Base-by-base conservation (phyloP, 1,284 basidiomycete genomes). In the Malassezia slooffiae region DNA sequence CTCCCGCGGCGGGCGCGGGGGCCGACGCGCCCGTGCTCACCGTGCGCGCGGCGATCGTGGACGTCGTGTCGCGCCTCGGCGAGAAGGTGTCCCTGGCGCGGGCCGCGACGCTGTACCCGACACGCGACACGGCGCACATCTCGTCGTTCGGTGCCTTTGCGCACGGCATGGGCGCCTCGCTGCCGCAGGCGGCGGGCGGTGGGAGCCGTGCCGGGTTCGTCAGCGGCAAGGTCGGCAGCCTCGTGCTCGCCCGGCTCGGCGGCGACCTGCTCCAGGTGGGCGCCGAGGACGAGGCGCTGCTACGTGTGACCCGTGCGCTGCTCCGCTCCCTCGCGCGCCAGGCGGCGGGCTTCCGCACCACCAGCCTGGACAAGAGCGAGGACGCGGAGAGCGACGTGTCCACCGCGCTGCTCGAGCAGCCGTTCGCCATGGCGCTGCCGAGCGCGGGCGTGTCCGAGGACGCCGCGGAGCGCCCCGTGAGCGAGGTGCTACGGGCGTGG, bases 81-180 rank as follows among this genome's bases (percentile, higher is more conserved):
- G 90, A 96, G 70, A 91, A 90, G 64, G 79, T 96, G 50, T 76
- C 78, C 6, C 72, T 96, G 15, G 76, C 80, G 36, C 77, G 90
- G 40, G 89, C 81, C 1, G 73, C 78, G 16, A 74, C 79, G 3
- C 76, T 89, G 47, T 77, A 80, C 77, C 80, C 33, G 71, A 74
- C 15, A 75, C 81, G 4, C 72, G 77, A 42, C 73, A 73, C 13
- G 63, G 67, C 1, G 57, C 68, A 8, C 66, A n/a, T n/a, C 73
- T 24, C 13, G 60, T 85, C 24, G n/a, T 75, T 85, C 8, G 81
- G 80, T 3, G 80, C 82, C 0, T 93, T 89, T 71, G 75, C 81
- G 2, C 90, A 95, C 62, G 85, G 81, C 8, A 50, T 65, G 2
- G 57, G 53, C 39, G 50, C 34, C 10, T 24, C 45, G 22, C 43